These are phyloP conservation scores for Beauveria caledonica DNA, from an alignment of 2,329 filamentous ascomycete species.

Conservation along the genomic window DNA sequence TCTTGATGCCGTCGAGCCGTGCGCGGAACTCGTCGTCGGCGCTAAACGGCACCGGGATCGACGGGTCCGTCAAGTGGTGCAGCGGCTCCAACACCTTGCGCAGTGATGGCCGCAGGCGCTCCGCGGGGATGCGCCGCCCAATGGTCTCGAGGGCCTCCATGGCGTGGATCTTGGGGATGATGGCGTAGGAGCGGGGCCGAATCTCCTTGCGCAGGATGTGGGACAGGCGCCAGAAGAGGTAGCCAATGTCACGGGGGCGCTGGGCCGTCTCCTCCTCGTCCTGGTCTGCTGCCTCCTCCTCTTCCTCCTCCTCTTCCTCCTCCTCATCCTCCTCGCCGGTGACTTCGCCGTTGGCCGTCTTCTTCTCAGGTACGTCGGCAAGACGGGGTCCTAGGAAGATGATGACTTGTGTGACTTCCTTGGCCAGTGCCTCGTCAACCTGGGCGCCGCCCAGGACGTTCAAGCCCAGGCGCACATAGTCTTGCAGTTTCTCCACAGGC, in stretches of 20 bases:
- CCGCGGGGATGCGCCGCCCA: slow-evolving; percentile 49
- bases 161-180: slow-evolving; percentile 67
- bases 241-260: slow-evolving; percentile 43
- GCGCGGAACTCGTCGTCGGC: slow-evolving; percentile 61
- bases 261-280: slow-evolving; percentile 31
- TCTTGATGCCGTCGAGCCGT: slow-evolving; percentile 61
- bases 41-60: slow-evolving; percentile 63
- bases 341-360: slow-evolving; percentile 44
- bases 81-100: slow-evolving; percentile 53
- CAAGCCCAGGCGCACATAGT: slow-evolving; percentile 42
- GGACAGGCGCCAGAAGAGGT: slow-evolving; percentile 71
- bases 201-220: slow-evolving; percentile 72
- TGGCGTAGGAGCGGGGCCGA: slow-evolving; percentile 51
- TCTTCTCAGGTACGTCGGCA: slow-evolving; percentile 21
- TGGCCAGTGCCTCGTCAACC: slow-evolving; percentile 66
- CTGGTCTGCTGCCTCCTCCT: slow-evolving; percentile 24
- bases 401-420: slow-evolving; percentile 71
- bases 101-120: slow-evolving; percentile 54
- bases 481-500: slow-evolving; percentile 53
- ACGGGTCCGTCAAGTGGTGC: slow-evolving; percentile 75
- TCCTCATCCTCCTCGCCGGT: slow-evolving; percentile 18
- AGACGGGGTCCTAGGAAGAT: slow-evolving; percentile 66
- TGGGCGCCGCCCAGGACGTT: slow-evolving; percentile 52
- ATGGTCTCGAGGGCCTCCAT: slow-evolving; percentile 68
- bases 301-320: slow-evolving; percentile 33